Percentiles rank a stretch among this genome's conserved stretches.
Evolutionary conservation across 169 alveolate species (phyloP).

Genomic region (Plasmodium inui): DNA sequence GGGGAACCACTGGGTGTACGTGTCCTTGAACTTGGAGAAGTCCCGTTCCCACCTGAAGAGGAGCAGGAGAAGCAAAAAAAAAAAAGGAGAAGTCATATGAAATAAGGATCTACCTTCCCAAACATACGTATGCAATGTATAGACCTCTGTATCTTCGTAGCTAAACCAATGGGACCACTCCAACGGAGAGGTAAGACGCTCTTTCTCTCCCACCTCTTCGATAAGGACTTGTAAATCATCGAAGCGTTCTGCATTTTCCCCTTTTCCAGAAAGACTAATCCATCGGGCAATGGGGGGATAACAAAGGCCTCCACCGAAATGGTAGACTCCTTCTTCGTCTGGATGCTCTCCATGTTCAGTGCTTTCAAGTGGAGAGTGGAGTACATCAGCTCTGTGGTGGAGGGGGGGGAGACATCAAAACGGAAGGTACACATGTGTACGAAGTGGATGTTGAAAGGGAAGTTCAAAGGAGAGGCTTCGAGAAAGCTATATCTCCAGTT

Average conservation of each 20-base stretch:
- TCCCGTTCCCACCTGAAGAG: slow-evolving; percentile 85
- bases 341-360: slow-evolving; percentile 51
- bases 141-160: background rate
- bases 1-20: slow-evolving; percentile 86
- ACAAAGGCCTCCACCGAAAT: slow-evolving; percentile 83
- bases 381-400: slow-evolving; percentile 52
- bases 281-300: slow-evolving; percentile 85
- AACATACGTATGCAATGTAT: background rate
- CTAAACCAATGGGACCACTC: background rate
- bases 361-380: slow-evolving; percentile 53
- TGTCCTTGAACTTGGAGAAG: slow-evolving; percentile 84
- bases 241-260: slow-evolving; percentile 70
- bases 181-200: background rate
- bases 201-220: slow-evolving; percentile 48
- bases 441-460: background rate
- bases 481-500: background rate
- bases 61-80: background rate
- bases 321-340: slow-evolving; percentile 77
- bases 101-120: background rate
- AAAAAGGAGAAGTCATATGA: background rate
- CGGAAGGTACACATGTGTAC: background rate
- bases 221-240: slow-evolving; percentile 76
- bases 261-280: slow-evolving; percentile 78
- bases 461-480: background rate
- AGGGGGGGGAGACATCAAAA: background rate